These are phyloP conservation scores for Trichomonas vaginalis DNA, from an alignment of 208 protist genomes.

Conservation along the genomic window DNA sequence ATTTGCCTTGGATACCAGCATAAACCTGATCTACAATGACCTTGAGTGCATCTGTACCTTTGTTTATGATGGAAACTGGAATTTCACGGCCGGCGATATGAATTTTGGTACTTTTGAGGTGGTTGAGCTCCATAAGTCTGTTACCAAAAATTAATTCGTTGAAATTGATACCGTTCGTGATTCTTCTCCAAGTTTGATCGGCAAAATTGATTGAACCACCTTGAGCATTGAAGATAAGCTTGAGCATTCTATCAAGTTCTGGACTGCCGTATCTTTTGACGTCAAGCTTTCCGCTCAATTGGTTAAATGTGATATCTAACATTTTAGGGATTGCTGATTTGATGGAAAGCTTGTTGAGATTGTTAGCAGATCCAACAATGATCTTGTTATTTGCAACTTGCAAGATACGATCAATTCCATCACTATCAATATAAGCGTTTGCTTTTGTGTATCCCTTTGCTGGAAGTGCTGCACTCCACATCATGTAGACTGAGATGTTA, in stretches of 20 bases:
- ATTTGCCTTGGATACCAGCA: not conserved
- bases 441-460: not conserved
- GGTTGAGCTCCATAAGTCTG: not conserved
- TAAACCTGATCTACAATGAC: not conserved
- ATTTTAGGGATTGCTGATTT: not conserved
- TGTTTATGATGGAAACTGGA: not conserved
- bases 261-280: not conserved
- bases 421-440: not conserved
- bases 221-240: not conserved
- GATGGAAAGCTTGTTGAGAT: not conserved
- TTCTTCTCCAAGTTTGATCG: not conserved
- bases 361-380: not conserved
- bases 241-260: not conserved
- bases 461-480: not conserved
- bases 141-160: not conserved
- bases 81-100: not conserved
- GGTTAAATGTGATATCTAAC: not conserved
- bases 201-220: not conserved
- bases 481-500: not conserved
- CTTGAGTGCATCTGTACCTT: not conserved
- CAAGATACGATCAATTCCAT: not conserved
- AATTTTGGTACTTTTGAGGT: not conserved
- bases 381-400: not conserved
- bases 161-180: not conserved
- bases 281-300: not conserved